A percentile compares a stretch with the other conserved stretches of the same genome.
phyloP scores from a whole-genome alignment of 2,329 filamentous ascomycete genomes.

The Blastomyces silverae region DNA sequence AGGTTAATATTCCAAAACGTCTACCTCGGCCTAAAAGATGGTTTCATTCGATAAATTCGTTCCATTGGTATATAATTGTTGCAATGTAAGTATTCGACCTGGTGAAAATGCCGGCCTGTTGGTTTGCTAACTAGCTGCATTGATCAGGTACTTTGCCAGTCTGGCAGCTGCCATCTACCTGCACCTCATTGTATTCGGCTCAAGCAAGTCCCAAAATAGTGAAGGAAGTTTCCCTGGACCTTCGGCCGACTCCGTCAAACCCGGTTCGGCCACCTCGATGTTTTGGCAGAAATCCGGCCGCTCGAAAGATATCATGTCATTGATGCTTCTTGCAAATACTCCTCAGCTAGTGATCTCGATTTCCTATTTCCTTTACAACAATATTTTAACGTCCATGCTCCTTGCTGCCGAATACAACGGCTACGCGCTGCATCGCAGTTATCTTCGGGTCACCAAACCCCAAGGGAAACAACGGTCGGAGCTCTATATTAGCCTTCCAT shows the following conservation, averaged over 20 bases:
- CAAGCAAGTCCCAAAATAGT: neutral
- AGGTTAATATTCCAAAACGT: constrained; percentile 4
- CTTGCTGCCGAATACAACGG: constrained; percentile 45
- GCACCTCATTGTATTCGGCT: neutral
- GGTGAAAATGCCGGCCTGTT: neutral
- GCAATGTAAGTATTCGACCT: neutral
- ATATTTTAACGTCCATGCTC: constrained; percentile 43
- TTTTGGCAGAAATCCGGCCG: neutral
- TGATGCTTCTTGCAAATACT: constrained; percentile 29
- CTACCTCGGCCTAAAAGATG: constrained; percentile 11
- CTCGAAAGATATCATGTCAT: constrained; percentile 6
- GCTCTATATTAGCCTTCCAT: constrained; percentile 44
- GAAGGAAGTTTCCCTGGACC: neutral
- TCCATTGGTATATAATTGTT: constrained; percentile 1
- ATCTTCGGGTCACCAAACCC: constrained; percentile 38
- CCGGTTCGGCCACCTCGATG: neutral
- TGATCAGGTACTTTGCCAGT: constrained; percentile 4
- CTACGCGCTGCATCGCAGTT: constrained; percentile 35
- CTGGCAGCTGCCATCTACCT: constrained; percentile 1
- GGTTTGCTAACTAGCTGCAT: neutral
- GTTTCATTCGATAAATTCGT: constrained; percentile 6
- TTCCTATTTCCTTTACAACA: constrained; percentile 34
- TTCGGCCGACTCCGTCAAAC: neutral
- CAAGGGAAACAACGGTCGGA: constrained; percentile 35
- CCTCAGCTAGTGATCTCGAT: constrained; percentile 34